These are phyloP conservation scores for Neurospora intermedia DNA, from an alignment of 495 filamentous ascomycete genomes.

Conservation along the genomic window DNA sequence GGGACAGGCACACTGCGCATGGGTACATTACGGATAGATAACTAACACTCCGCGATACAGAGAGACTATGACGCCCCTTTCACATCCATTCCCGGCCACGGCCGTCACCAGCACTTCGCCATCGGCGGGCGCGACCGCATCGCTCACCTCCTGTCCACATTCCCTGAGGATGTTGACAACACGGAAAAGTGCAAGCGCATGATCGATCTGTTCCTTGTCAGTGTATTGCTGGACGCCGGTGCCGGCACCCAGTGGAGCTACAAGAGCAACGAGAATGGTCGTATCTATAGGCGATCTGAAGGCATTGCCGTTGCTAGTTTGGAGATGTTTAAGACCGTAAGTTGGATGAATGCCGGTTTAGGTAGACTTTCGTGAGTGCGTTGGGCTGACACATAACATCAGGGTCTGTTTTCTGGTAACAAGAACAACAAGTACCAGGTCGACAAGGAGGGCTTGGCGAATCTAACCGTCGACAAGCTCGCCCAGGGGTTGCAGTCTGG, in stretches of 20 bases:
- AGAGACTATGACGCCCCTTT: slow-evolving; percentile 85
- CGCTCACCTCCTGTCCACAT: slow-evolving; percentile 57
- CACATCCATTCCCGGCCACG: slow-evolving; percentile 71
- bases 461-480: slow-evolving; percentile 63
- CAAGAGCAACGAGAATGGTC: slow-evolving; percentile 82
- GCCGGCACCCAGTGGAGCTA: slow-evolving; percentile 81
- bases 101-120: slow-evolving; percentile 84
- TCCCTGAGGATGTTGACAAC: slow-evolving; percentile 51
- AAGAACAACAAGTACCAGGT: slow-evolving; percentile 75
- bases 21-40: background rate
- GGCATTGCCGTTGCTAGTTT: slow-evolving; percentile 87
- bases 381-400: background rate
- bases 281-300: slow-evolving; percentile 74
- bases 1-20: background rate
- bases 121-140: slow-evolving; percentile 71
- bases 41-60: slow-evolving; percentile 33
- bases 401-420: slow-evolving; percentile 83
- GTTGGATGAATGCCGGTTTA: background rate
- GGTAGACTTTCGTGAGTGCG: background rate
- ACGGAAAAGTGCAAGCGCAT: slow-evolving; percentile 66
- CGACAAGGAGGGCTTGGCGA: slow-evolving; percentile 69
- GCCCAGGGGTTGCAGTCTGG: slow-evolving; percentile 74
- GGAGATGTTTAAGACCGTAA: slow-evolving; percentile 84
- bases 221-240: slow-evolving; percentile 82
- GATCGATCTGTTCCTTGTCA: slow-evolving; percentile 78